phyloP scores from a whole-genome alignment of 1,284 basidiomycete genomes.

The Apiotrichum veenhuisii region DNA sequence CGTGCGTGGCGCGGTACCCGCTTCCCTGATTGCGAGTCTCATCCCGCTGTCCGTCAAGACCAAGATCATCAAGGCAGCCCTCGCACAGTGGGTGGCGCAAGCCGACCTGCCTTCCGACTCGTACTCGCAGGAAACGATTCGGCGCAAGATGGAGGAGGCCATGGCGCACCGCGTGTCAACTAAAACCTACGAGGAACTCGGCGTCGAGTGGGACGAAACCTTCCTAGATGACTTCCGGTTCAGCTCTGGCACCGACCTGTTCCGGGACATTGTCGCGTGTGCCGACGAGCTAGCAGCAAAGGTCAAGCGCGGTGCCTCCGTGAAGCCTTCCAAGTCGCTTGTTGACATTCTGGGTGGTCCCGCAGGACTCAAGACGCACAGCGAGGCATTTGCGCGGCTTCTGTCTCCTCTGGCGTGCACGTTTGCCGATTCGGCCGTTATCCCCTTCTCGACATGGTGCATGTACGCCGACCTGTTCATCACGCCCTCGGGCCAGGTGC shows the following conservation, averaged over 20 bases:
- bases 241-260: background rate
- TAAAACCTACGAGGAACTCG: background rate
- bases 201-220: background rate
- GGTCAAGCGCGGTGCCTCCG: background rate
- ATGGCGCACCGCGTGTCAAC: background rate
- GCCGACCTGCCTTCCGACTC: background rate
- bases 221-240: background rate
- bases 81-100: background rate
- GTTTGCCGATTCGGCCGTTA: background rate
- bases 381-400: background rate
- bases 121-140: background rate
- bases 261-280: background rate
- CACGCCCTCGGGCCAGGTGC: background rate
- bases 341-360: background rate
- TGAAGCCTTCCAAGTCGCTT: background rate
- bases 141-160: background rate
- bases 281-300: background rate
- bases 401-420: background rate
- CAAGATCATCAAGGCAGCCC: background rate
- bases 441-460: background rate
- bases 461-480: slow-evolving; percentile 1
- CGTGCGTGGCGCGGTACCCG: background rate
- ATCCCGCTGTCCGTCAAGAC: background rate
- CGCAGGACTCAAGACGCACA: background rate
- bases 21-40: background rate